Base-by-base conservation (phyloP, 1,284 basidiomycete genomes). In the Athelia sp. region DNA sequence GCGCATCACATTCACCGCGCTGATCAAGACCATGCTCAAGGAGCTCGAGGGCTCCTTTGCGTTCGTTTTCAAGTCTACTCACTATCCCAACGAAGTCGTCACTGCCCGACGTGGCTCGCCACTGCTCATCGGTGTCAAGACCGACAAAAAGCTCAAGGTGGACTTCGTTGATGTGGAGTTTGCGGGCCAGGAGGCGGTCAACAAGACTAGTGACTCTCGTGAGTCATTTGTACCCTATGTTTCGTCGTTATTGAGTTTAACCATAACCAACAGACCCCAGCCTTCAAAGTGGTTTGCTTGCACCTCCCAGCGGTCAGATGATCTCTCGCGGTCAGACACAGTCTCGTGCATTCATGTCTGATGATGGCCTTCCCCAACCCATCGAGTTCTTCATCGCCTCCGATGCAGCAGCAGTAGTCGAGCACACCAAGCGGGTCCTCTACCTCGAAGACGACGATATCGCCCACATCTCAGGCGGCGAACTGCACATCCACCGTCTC, bases 331-430 rank as follows among this genome's bases (percentile, higher is more conserved):
- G 8, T n/a, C 6, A 21, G 36, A 91, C 93, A 40, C 95, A 98
- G 69, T 98, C 96, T 47, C 90, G 97, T 29, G 95, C 96, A 29
- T 99, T 99, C 81, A 90, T 99, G 74, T 93, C 93, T 21, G 97
- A 99, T 64, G 95, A 98, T 69, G 97, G 97, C 52, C 86, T 96
- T 64, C 95, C 97, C 44, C 95, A 98, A 64, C 97, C 97, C 42
- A 99, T 99, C 72, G 97, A 99, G 66, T 99, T 96, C 80, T 99
- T 99, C 74, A 87, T 99, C 60, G 97, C 97, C 9, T 98, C 96
- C 4, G 97, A 99, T 63, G 96, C 97, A 24, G 77, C 90, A 40
- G 97, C 97, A 47, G 88, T 99, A 60, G 85, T 99, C 57, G 97
- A 99, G 72, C 96, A 99, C 82, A 99, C 97, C 56, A 99, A 99